These are phyloP conservation scores for Huntiella decipiens DNA, from an alignment of 2,329 filamentous ascomycete species.

Conservation along the genomic window DNA sequence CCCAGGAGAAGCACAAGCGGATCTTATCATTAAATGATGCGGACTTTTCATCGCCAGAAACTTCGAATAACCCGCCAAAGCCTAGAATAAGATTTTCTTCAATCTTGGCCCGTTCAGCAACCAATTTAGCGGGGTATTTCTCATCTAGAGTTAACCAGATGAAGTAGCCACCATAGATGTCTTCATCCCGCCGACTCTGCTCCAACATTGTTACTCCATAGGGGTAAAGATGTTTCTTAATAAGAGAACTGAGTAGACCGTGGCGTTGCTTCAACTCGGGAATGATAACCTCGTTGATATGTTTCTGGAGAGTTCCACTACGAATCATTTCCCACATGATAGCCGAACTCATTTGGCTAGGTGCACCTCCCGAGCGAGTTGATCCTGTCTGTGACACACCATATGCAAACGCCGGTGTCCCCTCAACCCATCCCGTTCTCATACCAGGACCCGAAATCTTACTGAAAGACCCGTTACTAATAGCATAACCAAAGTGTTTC, in stretches of 20 bases:
- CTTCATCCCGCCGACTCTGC: slow-evolving; percentile 21
- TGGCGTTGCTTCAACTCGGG: slow-evolving; percentile 29
- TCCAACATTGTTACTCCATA: slow-evolving; percentile 33
- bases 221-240: slow-evolving; percentile 40
- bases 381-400: slow-evolving; percentile 35
- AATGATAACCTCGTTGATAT: slow-evolving; percentile 23
- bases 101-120: slow-evolving; percentile 36
- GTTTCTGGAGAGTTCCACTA: slow-evolving; percentile 24
- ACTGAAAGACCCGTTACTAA: slow-evolving; percentile 78
- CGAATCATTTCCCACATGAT: slow-evolving; percentile 30
- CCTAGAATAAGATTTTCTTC: slow-evolving; percentile 51
- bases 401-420: slow-evolving; percentile 32
- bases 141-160: slow-evolving; percentile 54
- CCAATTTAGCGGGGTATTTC: slow-evolving; percentile 28
- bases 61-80: slow-evolving; percentile 50
- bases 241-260: slow-evolving; percentile 33
- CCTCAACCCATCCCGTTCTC: slow-evolving; percentile 78
- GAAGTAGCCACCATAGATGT: slow-evolving; percentile 64
- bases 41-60: slow-evolving; percentile 34
- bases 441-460: slow-evolving; percentile 71
- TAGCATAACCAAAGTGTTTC: slow-evolving; percentile 49
- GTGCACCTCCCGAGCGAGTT: slow-evolving; percentile 37
- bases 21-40: slow-evolving; percentile 40
- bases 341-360: slow-evolving; percentile 34
- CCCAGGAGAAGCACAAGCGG: slow-evolving; percentile 55